Base-by-base conservation (phyloP, 2,329 filamentous ascomycete genomes). In the Pseudocercospora crystallina region DNA sequence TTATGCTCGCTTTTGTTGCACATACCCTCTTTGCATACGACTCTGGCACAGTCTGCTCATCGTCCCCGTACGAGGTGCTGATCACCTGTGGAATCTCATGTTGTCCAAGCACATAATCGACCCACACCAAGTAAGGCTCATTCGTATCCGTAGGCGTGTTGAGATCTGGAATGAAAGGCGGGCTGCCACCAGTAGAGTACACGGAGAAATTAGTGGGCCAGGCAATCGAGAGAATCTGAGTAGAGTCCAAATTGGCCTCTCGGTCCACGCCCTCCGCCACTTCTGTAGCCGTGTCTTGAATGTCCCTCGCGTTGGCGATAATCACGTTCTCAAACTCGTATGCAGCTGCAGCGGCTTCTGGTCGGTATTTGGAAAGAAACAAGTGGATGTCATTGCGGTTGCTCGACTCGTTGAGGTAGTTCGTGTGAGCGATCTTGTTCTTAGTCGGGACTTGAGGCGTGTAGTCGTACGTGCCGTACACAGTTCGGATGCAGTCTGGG, bases 111-210 rank as follows among this genome's bases (percentile, higher is more conserved):
- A 86, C 65, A 65, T 81, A 81, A 49, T 80, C 75, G 8, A 86
- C 72, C 72, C 80, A 87, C 11, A 76, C 76, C 1, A 87, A 73
- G 67, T 87, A 87, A 0, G 84, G 84, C 70, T 89, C 86, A 65
- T 88, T 89, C 58, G 74, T 76, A 65, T 84, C 76, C 15, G 56
- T 72, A 15, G 75, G 65, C 43, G 70, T 70, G 62, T 59, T 73
- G 12, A 73, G 61, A 38, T 81, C 76, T 0, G 80, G 76, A 11
- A 74, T 69, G 62, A 79, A 79, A 1, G 77, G 79, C 37, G 75
- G 81, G 29, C 68, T 70, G 15, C 84, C 84, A 15, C 75, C 82
- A 1, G 81, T 84, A 41, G 77, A 80, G 66, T 81, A 87, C 47
- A 79, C 80, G 8, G 71, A 74, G 39, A 83, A 75, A 8, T 78